Evolutionary conservation across 495 filamentous ascomycete species (phyloP).

Genomic region (Hyaloscypha hepaticicola): DNA sequence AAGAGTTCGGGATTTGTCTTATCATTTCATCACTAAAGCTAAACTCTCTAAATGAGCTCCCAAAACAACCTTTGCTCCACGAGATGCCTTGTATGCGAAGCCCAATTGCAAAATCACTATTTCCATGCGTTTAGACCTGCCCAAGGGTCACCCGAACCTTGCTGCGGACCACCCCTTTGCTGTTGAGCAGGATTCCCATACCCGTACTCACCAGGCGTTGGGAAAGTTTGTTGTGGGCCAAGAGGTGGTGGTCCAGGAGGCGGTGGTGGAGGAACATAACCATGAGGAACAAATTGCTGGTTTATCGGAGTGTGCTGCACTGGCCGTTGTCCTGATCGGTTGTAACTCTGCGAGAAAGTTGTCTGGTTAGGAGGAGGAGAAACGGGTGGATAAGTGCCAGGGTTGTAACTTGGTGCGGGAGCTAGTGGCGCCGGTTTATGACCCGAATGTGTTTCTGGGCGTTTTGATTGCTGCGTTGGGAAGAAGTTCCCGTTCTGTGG

Average conservation of each 20-base stretch:
- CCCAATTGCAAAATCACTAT: conserved; percentile 40
- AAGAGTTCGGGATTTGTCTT: not conserved
- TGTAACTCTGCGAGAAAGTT: conserved; percentile 39
- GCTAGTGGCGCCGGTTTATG: conserved; percentile 21
- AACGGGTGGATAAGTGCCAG: conserved; percentile 43
- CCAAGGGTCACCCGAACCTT: conserved; percentile 67
- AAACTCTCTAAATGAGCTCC: conserved; percentile 1
- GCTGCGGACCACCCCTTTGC: conserved; percentile 39
- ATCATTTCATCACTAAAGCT: conserved; percentile 6
- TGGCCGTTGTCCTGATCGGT: conserved; percentile 38
- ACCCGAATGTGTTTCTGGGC: conserved; percentile 14
- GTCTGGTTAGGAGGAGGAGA: conserved; percentile 56
- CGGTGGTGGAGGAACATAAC: conserved; percentile 89
- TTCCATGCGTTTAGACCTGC: conserved; percentile 86
- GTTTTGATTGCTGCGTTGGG: conserved; percentile 28
- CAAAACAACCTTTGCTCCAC: conserved; percentile 8
- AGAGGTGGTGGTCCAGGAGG: conserved; percentile 78
- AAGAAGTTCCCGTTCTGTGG: conserved; percentile 36
- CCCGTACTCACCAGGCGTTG: conserved; percentile 45
- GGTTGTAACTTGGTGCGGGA: conserved; percentile 33
- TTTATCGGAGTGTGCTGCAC: conserved; percentile 48
- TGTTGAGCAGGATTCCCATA: conserved; percentile 38
- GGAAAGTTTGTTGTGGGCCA: conserved; percentile 65
- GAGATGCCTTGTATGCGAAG: conserved; percentile 3
- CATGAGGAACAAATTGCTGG: conserved; percentile 62